Evolutionary conservation across 2,329 filamentous ascomycete species (phyloP), one percentile per base, ranked within the genome.

Genomic region (Nemania sp.): DNA sequence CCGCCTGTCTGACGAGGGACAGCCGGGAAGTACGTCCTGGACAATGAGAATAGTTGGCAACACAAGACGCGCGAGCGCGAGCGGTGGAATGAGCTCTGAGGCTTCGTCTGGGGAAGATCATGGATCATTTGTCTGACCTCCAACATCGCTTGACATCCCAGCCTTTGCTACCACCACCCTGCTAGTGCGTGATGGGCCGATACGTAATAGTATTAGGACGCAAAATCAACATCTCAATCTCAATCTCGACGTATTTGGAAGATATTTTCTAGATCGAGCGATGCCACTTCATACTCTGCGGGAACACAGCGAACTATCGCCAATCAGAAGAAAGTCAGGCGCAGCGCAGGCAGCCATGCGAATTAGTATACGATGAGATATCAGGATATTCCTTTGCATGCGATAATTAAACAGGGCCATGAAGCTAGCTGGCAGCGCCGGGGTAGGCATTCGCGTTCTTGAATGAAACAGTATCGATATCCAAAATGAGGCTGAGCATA

Each of bases 1-100:
- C 48, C 52, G 59, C 54, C 56, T 50, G 19, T 39, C 36, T 23
- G 19, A 59, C 59, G 61, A 63, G 64, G 64, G 61, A 61, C 26
- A 40, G 57, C 37, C 61, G 56, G 57, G 61, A 68, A 66, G 66
- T 62, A 60, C 55, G 33, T 59, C 59, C 52, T 56, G 59, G 61
- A 57, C 54, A 54, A 56, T 57, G 57, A 49, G 45, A 59, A 51
- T 51, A 40, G 50, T n/a, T n/a, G 57, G 55, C 56, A 53, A 46
- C 43, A 56, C 39, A 53, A 55, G 52, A 57, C 48, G 49, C 24
- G 45, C 33, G 24, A 52, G 48, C 49, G 33, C 28, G 28, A 31
- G 28, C 44, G 42, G n/a, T n/a, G n/a, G n/a, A 48, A 49, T 44
- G 36, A 41, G 56, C 49, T 56, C 51, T 59, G 46, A 56, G 49